Evolutionary conservation across 2,329 filamentous ascomycete genomes (phyloP).

Genomic region (Leptodontidium sp.): DNA sequence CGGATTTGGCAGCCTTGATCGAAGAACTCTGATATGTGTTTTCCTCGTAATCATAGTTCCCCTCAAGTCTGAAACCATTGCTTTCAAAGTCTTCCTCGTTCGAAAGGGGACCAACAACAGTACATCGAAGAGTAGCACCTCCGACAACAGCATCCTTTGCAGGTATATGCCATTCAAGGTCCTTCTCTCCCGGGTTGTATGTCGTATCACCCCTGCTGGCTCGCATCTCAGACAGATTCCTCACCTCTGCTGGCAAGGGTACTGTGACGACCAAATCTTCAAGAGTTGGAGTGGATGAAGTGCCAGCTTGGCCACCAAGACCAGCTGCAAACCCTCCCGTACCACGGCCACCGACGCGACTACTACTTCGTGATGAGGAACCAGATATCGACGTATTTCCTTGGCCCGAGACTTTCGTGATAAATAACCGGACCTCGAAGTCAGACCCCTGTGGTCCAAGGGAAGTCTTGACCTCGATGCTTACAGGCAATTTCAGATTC

Average conservation of each 20-base stretch:
- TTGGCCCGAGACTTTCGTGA: conserved; percentile 69
- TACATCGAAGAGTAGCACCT: conserved; percentile 79
- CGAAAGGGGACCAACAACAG: conserved; percentile 72
- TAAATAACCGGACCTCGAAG: conserved; percentile 84
- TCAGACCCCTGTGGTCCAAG: conserved; percentile 80
- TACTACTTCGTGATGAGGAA: conserved; percentile 48
- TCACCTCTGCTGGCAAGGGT: conserved; percentile 79
- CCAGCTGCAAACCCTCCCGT: conserved; percentile 56
- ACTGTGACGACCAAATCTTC: conserved; percentile 83
- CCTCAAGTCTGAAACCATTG: conserved; percentile 47
- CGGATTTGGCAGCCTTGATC: conserved; percentile 46
- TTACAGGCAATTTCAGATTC: conserved; percentile 82
- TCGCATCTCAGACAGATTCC: conserved; percentile 83
- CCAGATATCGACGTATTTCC: conserved; percentile 51
- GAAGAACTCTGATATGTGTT: conserved; percentile 62
- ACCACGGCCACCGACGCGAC: conserved; percentile 51
- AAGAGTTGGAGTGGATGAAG: conserved; percentile 57
- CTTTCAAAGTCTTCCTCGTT: conserved; percentile 56
- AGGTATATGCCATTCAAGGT: conserved; percentile 84
- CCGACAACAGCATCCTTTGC: conserved; percentile 77
- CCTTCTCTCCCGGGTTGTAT: conserved; percentile 76
- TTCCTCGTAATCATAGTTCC: conserved; percentile 56
- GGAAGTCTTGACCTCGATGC: conserved; percentile 81
- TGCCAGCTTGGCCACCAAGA: conserved; percentile 55
- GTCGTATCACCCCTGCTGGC: conserved; percentile 83